Evolutionary conservation across 306 rosid genomes (phyloP).

Genomic region (Cucumis hystrix): DNA sequence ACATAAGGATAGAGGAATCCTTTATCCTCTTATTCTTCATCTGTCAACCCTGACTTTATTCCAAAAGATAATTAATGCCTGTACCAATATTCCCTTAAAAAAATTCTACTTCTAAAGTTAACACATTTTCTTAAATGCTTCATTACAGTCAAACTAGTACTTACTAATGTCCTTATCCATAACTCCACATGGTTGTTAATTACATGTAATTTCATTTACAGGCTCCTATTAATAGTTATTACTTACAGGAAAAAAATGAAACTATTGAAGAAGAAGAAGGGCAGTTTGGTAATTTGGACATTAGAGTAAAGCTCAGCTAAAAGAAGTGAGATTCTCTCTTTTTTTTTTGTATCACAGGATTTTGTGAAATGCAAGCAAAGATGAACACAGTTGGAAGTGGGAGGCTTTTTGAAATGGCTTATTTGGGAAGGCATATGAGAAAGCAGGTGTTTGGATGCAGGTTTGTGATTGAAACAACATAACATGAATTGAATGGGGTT

Average conservation of each 20-base stretch:
- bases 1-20: background rate
- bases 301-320: background rate
- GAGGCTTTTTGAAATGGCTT: background rate
- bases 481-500: background rate
- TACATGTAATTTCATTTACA: background rate
- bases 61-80: conserved; percentile 8
- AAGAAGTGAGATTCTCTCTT: background rate
- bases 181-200: background rate
- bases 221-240: background rate
- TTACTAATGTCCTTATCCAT: background rate
- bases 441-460: background rate
- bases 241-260: background rate
- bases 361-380: background rate
- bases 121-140: background rate
- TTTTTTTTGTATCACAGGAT: background rate
- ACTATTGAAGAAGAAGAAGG: background rate
- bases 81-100: background rate
- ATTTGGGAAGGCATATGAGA: background rate
- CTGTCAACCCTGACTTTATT: conserved; percentile 14
- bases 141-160: background rate
- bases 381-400: background rate
- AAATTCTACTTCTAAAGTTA: background rate
- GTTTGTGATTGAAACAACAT: background rate
- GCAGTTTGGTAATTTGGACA: background rate
- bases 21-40: background rate